Evolutionary conservation across 345 rosid genomes (phyloP).

Genomic region (Eucalyptus cloeziana): DNA sequence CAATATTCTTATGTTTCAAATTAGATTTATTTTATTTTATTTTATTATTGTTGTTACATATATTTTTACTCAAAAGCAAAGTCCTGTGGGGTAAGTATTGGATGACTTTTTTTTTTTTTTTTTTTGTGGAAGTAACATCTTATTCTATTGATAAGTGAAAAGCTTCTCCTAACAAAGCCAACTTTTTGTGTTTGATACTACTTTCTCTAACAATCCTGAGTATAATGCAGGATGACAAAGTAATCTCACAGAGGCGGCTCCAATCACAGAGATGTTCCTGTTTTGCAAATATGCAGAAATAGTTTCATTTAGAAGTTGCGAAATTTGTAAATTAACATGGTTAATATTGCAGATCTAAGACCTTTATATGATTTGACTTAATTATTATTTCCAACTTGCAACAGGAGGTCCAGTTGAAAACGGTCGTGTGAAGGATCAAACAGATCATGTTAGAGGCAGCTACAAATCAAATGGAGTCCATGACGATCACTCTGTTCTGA

Average conservation of each 20-base stretch:
- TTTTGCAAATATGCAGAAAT: neutral
- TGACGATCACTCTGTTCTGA: slow-evolving; percentile 24
- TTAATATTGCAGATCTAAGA: neutral
- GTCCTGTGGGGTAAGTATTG: neutral
- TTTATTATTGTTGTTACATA: neutral
- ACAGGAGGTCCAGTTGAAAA: slow-evolving; percentile 28
- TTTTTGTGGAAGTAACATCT: neutral
- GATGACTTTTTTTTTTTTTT: neutral
- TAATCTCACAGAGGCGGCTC: neutral
- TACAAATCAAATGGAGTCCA: slow-evolving; percentile 43
- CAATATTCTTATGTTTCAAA: neutral
- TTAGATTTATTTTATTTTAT: neutral
- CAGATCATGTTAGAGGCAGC: slow-evolving; percentile 16
- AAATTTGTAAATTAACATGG: neutral
- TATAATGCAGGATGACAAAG: neutral
- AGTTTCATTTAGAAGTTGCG: neutral
- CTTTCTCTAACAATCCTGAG: neutral
- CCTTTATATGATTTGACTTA: neutral
- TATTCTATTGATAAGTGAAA: neutral
- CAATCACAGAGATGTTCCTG: neutral
- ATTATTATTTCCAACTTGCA: neutral
- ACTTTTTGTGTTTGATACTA: neutral
- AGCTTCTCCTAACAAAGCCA: neutral
- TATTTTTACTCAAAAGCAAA: neutral
- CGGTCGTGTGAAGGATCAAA: slow-evolving; percentile 20